Evolutionary conservation across 495 filamentous ascomycete genomes (phyloP), one percentile per base, ranked within the genome.

Genomic region (Hamigera avellanea): DNA sequence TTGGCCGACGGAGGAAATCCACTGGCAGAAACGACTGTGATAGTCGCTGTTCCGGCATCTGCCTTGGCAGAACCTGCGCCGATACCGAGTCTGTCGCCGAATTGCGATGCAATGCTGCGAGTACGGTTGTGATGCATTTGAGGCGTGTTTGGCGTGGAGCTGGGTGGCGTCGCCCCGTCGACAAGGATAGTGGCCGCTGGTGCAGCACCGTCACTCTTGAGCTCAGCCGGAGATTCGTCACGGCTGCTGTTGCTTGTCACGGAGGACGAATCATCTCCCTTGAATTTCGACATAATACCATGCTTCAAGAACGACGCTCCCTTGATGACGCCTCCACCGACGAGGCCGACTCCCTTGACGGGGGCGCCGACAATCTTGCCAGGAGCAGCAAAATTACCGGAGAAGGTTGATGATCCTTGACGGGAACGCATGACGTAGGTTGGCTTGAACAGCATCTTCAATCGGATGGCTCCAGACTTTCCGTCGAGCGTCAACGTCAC

Each of bases 321-420:
- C 53, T 86, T 91, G 42, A 79, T 74, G 32, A 95, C 83, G 36
- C 82, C 79, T 42, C 82, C 80, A 6, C 80, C 86, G 30, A 84
- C 80, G 28, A 81, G 78, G 32, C 75, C 79, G 18, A 82, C 85
- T 19, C 88, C 89, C 64, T 95, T 96, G 50, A 96, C 75, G 8
- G 91, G 91, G 8, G 83, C 89, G 16, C 86, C 87, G 36, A 95
- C 81, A 35, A 96, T 81, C 63, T 87, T 93, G 19, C 86, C 84
- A n/a, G 91, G 86, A 3, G 80, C 69, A 4, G 81, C 77, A 52
- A 98, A 95, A 0, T 87, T 95, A 10, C 91, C 91, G 3, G 77
- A 79, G 70, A 99, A 93, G 3, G 91, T 95, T 2, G 83, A 82
- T 0, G 88, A 91, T 29, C 93, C 91, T 57, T 95, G 84, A 23